Percentiles rank a stretch among this genome's conserved stretches.
These are phyloP conservation scores for Cordyceps javanica DNA, from an alignment of 2,329 filamentous ascomycete species.

Conservation along the genomic window DNA sequence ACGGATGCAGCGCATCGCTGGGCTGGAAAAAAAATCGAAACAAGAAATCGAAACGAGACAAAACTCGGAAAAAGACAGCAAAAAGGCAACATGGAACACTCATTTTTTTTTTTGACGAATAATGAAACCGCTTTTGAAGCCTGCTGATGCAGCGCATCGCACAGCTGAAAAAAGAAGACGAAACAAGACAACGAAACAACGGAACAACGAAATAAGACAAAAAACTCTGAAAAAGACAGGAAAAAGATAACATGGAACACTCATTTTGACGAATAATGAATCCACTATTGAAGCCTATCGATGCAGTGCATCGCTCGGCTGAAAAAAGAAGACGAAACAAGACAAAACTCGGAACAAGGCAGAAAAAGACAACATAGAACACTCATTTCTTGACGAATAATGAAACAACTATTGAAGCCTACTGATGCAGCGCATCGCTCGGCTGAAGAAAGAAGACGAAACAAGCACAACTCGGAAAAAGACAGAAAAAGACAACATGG, in stretches of 20 bases:
- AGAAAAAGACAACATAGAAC: not conserved
- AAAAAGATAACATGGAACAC: not conserved
- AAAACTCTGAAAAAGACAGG: no score
- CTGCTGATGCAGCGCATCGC: not conserved
- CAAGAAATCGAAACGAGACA: not conserved
- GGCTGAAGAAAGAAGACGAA: not conserved
- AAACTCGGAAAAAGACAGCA: no score
- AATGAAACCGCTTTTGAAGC: not conserved
- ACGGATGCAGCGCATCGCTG: not conserved
- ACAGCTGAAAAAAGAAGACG: not conserved
- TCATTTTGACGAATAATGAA: not conserved
- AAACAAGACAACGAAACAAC: not conserved
- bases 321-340: not conserved
- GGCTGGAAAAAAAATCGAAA: not conserved
- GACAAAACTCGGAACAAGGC: not conserved
- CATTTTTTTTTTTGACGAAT: not conserved
- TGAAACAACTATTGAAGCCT: not conserved
- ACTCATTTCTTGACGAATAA: not conserved
- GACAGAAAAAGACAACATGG: not conserved
- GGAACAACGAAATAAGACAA: not conserved
- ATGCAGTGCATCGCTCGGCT: not conserved
- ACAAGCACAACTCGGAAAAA: not conserved
- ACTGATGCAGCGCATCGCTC: not conserved
- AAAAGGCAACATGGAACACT: not conserved
- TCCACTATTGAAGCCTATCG: not conserved